Conservation (phyloP, 495 filamentous ascomycete species). For the Halenospora varia region DNA sequence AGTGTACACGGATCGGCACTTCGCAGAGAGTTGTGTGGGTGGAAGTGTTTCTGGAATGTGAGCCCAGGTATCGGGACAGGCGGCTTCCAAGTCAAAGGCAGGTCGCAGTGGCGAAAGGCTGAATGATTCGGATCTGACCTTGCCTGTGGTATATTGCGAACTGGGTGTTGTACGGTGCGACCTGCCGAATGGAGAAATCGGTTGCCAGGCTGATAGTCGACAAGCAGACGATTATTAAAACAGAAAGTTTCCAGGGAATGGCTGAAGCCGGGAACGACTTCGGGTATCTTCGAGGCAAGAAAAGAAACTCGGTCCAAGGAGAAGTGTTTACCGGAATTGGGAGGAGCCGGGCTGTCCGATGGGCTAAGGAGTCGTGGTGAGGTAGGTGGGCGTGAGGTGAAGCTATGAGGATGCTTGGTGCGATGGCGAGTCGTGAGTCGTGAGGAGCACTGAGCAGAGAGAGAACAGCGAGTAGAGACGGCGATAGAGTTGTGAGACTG, state of each 20-base stretch:
- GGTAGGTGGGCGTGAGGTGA: background rate
- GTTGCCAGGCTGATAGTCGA: conserved; percentile 5
- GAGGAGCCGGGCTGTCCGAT: background rate
- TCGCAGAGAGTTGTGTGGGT: conserved; percentile 19
- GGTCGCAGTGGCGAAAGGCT: conserved; percentile 5
- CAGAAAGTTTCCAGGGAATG: conserved; percentile 10
- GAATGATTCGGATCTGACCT: conserved; percentile 1
- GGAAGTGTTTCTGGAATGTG: conserved; percentile 20
- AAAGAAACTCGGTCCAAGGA: conserved; percentile 7
- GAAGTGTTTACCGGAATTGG: background rate
- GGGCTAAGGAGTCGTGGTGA: background rate
- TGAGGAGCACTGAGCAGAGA: too few relatives aligned
- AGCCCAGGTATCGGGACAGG: conserved; percentile 8
- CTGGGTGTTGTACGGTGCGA: conserved; percentile 10
- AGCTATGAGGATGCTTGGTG: background rate
- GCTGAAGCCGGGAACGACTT: conserved; percentile 12
- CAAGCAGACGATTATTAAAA: conserved; percentile 7
- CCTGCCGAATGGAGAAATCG: conserved; percentile 7
- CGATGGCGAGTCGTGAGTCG: background rate
- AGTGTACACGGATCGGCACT: conserved; percentile 15
- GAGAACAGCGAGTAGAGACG: too few relatives aligned
- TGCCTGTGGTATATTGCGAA: conserved; percentile 5
- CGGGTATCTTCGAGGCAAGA: conserved; percentile 21
- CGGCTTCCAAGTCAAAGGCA: conserved; percentile 5
- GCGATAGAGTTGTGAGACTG: too few relatives aligned